Evolutionary conservation across 2,329 filamentous ascomycete genomes (phyloP).

Genomic region (Pseudopyricularia cyperi): DNA sequence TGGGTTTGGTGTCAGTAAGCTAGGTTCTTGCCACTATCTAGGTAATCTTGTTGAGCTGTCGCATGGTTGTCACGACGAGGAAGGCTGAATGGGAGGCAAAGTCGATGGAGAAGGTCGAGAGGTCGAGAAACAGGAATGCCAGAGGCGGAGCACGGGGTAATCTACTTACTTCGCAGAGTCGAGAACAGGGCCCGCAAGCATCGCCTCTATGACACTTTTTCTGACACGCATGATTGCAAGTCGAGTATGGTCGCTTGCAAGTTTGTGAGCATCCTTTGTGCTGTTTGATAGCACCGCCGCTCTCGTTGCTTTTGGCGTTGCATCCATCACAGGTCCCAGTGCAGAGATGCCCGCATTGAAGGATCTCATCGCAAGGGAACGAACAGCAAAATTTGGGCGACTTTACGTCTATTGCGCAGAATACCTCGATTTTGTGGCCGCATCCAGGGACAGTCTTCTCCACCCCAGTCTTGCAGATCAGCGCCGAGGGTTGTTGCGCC

Average conservation of each 20-base stretch:
- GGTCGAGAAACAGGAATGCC: not conserved
- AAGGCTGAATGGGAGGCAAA: too few species aligned
- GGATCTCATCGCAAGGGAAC: constrained; percentile 26
- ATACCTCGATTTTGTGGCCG: constrained; percentile 33
- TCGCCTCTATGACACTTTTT: constrained; percentile 35
- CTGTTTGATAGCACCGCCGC: constrained; percentile 15
- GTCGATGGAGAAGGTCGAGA: too few species aligned
- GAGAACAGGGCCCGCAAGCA: constrained; percentile 32
- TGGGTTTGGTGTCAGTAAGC: not conserved
- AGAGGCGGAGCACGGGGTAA: not conserved
- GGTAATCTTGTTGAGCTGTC: too few species aligned
- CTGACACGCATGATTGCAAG: constrained; percentile 43
- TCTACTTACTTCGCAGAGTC: constrained; percentile 40
- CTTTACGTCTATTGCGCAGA: constrained; percentile 35
- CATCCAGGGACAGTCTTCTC: constrained; percentile 38
- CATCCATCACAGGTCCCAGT: constrained; percentile 34
- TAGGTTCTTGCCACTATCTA: not conserved
- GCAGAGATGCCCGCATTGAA: constrained; percentile 49
- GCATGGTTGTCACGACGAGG: too few species aligned
- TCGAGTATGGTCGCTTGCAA: constrained; percentile 36
- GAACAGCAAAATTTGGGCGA: constrained; percentile 29
- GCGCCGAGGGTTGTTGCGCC: constrained; percentile 25
- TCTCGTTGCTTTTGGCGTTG: constrained; percentile 17
- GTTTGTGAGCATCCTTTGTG: constrained; percentile 34
- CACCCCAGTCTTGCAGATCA: constrained; percentile 36